These are phyloP conservation scores for Phytophthora multivora DNA, from an alignment of 352 stramenopile genomes.

Conservation along the genomic window DNA sequence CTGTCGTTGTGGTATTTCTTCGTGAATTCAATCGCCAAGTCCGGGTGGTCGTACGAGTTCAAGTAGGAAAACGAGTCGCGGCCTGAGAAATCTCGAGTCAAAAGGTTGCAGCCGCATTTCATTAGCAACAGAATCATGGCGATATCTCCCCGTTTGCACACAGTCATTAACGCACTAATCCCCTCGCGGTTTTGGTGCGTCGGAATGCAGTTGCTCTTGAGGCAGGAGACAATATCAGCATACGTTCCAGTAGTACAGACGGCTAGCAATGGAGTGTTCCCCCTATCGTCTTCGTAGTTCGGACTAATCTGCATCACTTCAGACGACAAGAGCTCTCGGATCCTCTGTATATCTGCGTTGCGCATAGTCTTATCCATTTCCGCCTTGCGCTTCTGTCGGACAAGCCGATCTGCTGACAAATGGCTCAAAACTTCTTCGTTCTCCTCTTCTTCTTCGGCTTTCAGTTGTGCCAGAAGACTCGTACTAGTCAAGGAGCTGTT, in stretches of 20 bases:
- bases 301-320: conserved; percentile 41
- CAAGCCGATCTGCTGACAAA: conserved; percentile 21
- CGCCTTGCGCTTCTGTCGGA: conserved; percentile 11
- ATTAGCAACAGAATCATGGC: conserved; percentile 48
- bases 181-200: conserved; percentile 56
- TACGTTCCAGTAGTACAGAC: conserved; percentile 29
- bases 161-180: conserved; percentile 49
- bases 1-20: conserved; percentile 15
- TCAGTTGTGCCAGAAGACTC: conserved; percentile 38
- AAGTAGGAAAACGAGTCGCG: conserved; percentile 48
- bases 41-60: conserved; percentile 46
- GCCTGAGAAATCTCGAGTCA: conserved; percentile 51
- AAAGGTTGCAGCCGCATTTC: conserved; percentile 37
- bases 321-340: conserved; percentile 43
- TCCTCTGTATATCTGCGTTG: conserved; percentile 28
- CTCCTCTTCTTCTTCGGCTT: conserved; percentile 48
- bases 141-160: conserved; percentile 46
- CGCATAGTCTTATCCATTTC: conserved; percentile 50
- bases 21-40: conserved; percentile 42
- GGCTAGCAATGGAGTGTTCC: conserved; percentile 55
- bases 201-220: conserved; percentile 45
- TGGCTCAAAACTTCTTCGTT: conserved; percentile 17
- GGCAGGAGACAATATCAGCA: conserved; percentile 41
- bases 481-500: conserved; percentile 24
- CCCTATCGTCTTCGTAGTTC: conserved; percentile 51